Conservation (phyloP, 331 rosid genomes). For the Pyrus hybrid region DNA sequence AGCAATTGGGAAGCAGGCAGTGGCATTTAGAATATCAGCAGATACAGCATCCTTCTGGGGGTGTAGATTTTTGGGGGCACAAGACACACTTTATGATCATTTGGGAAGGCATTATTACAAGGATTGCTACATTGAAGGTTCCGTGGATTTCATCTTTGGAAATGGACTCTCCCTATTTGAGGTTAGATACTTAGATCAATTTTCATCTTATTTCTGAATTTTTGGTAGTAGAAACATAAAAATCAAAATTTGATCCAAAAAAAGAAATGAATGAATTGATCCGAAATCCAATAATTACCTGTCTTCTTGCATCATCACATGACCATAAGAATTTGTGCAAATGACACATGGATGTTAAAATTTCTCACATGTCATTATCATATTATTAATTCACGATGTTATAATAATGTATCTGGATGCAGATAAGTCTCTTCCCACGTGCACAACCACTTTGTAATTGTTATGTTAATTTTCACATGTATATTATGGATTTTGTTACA, state of each 20-base stretch:
- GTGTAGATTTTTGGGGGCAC: constrained; percentile 85
- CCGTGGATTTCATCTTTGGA: constrained; percentile 96
- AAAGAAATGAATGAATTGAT: neutral
- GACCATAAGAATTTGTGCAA: neutral
- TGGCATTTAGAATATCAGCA: constrained; percentile 89
- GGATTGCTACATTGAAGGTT: constrained; percentile 94
- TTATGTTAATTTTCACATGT: neutral
- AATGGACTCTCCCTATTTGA: constrained; percentile 76
- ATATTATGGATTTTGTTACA: too few relatives aligned
- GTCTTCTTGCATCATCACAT: neutral
- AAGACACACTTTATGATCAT: constrained; percentile 91
- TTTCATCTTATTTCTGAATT: neutral
- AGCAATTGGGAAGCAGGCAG: constrained; percentile 83
- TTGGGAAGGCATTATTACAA: constrained; percentile 87
- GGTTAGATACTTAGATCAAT: constrained; percentile 39
- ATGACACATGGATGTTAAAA: neutral
- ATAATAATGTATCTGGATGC: fast-evolving
- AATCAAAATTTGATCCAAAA: neutral
- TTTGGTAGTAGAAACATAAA: neutral
- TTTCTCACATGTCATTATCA: too few relatives aligned
- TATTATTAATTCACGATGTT: too few relatives aligned
- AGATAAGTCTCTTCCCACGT: neutral
- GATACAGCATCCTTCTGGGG: constrained; percentile 79
- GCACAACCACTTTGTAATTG: neutral
- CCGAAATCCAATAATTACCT: neutral